A percentile compares a stretch with the other conserved stretches of the same genome.
phyloP scores from a whole-genome alignment of 1,284 basidiomycete genomes.

The Ganoderma multipileum region DNA sequence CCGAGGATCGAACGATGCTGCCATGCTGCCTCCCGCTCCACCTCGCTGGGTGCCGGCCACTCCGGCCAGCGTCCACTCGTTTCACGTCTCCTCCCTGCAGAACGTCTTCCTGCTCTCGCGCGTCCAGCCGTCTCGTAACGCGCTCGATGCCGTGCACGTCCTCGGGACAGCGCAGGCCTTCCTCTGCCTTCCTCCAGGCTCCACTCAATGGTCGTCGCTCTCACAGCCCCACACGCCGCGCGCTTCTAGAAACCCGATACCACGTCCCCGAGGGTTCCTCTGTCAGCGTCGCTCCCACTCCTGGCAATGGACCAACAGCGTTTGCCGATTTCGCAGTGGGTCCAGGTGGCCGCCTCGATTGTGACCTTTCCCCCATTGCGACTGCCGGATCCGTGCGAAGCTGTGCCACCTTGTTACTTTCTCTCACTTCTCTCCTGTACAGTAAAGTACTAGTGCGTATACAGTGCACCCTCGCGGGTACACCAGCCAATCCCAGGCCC shows the following conservation, averaged over 20 bases:
- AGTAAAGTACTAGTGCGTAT: background rate
- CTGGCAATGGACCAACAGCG: conserved; percentile 24
- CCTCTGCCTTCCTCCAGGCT: background rate
- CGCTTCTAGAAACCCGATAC: conserved; percentile 5
- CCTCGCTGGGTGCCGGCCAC: background rate
- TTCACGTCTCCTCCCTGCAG: background rate
- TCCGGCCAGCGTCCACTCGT: background rate
- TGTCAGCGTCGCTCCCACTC: conserved; percentile 7
- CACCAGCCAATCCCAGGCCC: background rate
- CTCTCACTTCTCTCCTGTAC: background rate
- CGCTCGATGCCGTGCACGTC: conserved; percentile 1
- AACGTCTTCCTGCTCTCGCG: background rate
- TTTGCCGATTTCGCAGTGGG: conserved; percentile 15
- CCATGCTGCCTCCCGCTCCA: conserved; percentile 10
- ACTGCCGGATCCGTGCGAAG: conserved; percentile 8
- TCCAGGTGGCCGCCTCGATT: conserved; percentile 16
- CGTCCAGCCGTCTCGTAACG: background rate
- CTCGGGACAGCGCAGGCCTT: conserved; percentile 1
- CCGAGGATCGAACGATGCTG: conserved; percentile 26
- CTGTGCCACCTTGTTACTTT: conserved; percentile 17
- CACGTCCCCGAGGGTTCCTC: conserved; percentile 2
- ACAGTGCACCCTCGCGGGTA: conserved; percentile 7
- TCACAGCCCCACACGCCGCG: conserved; percentile 2
- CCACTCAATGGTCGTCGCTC: background rate
- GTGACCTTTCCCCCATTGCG: background rate